Evolutionary conservation across 139 green algal species (phyloP), one percentile per base, ranked within the genome.

Genomic region (Chlorella vulgaris): DNA sequence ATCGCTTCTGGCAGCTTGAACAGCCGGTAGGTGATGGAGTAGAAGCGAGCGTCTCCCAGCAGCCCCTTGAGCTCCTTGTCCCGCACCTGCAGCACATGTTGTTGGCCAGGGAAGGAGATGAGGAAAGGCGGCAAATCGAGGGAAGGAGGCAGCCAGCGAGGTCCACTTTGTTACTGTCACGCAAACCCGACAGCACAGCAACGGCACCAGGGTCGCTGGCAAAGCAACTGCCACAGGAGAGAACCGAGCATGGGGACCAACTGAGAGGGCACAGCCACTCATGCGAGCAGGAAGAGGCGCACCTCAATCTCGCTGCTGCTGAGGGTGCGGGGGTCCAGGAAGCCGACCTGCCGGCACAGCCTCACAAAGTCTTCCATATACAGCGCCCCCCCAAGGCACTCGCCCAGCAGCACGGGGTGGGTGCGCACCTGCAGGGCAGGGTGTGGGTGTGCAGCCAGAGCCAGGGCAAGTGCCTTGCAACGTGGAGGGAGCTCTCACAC

Each of bases 351-450:
- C 1, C 69, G 67, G 63, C 89, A 91, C 19, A 98, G 81, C 4
- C 90, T 74, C 38, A 94, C 60, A 76, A 99, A 99, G 89, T 99
- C 96, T 40, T 98, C 91, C 38, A 92, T 78, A 86, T 98, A 98
- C 28, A 99, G 84, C 1, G 96, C 95, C 0, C 97, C 97, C 10
- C 92, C 93, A 15, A 99, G 87, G 89, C 97, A 98, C 87, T 99
- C 96, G 2, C 95, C 95, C 69, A 94, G 89, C 21, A 97, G 78
- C 38, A 88, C 80, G 13, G 71, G 79, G 77, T 88, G 83, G 4
- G 29, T 85, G 70, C 83, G 68, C 43, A 97, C 87, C 88, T 96
- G 85, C 78, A 87, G 60, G n/a, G 0, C 66, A 55, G 24, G 68
- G 33, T 13, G 10, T 71, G 39, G 65, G 35, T n/a, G 10, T 22